These are phyloP conservation scores for Phylloporus arenicola DNA, from an alignment of 768 basidiomycete genomes.

Conservation along the genomic window DNA sequence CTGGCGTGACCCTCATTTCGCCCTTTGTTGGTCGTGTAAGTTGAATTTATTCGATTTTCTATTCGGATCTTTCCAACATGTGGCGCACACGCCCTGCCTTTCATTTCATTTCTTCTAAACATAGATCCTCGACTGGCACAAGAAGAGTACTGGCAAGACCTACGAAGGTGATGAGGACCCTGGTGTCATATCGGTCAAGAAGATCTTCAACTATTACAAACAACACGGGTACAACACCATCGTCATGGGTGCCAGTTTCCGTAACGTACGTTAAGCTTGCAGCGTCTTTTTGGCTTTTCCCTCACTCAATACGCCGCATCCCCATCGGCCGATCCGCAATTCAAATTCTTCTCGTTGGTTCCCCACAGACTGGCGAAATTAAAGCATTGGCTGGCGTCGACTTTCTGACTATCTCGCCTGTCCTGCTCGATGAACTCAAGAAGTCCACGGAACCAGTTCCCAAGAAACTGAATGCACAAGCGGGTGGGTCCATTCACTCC, in stretches of 20 bases:
- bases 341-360: neutral
- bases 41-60: conserved; percentile 10
- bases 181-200: conserved; percentile 92
- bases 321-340: conserved; percentile 4
- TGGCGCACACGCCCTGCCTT: conserved; percentile 1
- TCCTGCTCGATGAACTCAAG: conserved; percentile 90
- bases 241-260: conserved; percentile 99
- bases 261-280: conserved; percentile 61
- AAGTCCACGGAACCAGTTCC: conserved; percentile 71
- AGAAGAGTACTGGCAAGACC: conserved; percentile 80
- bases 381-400: conserved; percentile 93
- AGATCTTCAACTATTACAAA: conserved; percentile 99
- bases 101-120: conserved; percentile 9
- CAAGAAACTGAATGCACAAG: conserved; percentile 69
- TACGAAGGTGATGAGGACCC: conserved; percentile 93
- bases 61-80: conserved; percentile 11
- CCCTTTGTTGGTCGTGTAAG: conserved; percentile 97
- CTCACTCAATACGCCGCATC: neutral
- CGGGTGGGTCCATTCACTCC: conserved; percentile 39
- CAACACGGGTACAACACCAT: conserved; percentile 98
- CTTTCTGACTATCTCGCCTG: conserved; percentile 92
- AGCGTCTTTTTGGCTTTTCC: neutral
- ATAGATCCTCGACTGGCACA: conserved; percentile 99
- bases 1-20: conserved; percentile 96
- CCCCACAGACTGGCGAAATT: conserved; percentile 76